These are phyloP conservation scores for Aspergillus quadrilineatus DNA, from an alignment of 2,329 filamentous ascomycete species.

Conservation along the genomic window DNA sequence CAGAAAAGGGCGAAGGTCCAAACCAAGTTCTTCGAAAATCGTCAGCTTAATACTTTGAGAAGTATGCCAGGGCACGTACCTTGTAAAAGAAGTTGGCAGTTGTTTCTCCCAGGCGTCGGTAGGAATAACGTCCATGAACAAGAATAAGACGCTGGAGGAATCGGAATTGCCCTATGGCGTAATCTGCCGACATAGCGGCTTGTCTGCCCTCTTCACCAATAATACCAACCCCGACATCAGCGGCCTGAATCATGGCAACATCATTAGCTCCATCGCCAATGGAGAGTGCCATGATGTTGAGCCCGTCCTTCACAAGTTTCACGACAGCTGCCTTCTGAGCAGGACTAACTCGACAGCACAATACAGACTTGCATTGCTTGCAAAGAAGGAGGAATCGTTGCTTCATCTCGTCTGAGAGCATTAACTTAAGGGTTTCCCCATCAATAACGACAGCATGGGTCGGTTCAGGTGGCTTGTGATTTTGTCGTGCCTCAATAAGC, in stretches of 20 bases:
- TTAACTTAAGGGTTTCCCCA: constrained; percentile 86
- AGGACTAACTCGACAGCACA: constrained; percentile 96
- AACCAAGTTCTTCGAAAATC: constrained; percentile 70
- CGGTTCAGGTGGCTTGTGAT: constrained; percentile 79
- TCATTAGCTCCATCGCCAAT: constrained; percentile 95
- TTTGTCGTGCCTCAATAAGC: constrained; percentile 71
- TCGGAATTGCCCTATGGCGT: constrained; percentile 90
- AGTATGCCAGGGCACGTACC: constrained; percentile 43
- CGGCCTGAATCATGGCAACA: constrained; percentile 97
- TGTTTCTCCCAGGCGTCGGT: constrained; percentile 84
- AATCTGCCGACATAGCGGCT: constrained; percentile 94
- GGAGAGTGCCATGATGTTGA: constrained; percentile 94
- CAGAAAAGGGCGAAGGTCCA: constrained; percentile 97
- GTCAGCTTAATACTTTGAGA: constrained; percentile 8
- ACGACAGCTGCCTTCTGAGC: constrained; percentile 98
- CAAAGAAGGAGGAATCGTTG: constrained; percentile 93
- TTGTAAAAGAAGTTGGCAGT: constrained; percentile 99
- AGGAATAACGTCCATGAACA: constrained; percentile 95
- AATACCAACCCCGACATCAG: constrained; percentile 94
- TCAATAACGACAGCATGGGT: constrained; percentile 95
- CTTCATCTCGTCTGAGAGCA: constrained; percentile 76
- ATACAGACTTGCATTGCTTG: constrained; percentile 93
- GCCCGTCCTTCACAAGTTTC: constrained; percentile 86
- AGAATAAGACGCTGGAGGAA: constrained; percentile 82
- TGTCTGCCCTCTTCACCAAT: constrained; percentile 89